Percentiles rank a stretch among this genome's conserved stretches.
phyloP scores from a whole-genome alignment of 2,329 filamentous ascomycete genomes.

The Pseudomassariella vexata region DNA sequence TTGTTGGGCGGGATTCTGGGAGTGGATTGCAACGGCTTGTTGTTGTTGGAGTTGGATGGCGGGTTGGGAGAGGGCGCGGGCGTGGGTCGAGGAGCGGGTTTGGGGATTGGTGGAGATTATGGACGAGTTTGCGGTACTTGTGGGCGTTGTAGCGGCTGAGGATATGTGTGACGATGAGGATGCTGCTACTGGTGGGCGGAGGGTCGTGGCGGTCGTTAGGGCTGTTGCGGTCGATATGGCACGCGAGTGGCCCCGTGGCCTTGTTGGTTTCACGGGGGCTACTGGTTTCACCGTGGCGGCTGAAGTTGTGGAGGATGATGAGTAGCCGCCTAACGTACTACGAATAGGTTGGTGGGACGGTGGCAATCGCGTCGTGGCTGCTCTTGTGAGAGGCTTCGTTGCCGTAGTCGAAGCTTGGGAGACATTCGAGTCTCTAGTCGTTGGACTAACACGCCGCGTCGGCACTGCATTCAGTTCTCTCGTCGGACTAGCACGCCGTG shows the following conservation, averaged over 20 bases:
- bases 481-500: background rate
- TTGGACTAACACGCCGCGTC: constrained; percentile 5
- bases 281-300: too few relatives aligned
- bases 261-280: too few relatives aligned
- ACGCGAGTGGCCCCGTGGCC: constrained; percentile 25
- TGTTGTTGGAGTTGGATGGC: constrained; percentile 2
- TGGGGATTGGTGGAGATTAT: constrained; percentile 11
- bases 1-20: constrained; percentile 5
- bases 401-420: constrained; percentile 8
- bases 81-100: constrained; percentile 16
- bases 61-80: constrained; percentile 9
- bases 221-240: constrained; percentile 30
- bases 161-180: constrained; percentile 1
- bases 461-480: too few relatives aligned
- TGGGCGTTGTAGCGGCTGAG: constrained; percentile 13
- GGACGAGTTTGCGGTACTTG: too few relatives aligned
- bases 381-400: constrained; percentile 18
- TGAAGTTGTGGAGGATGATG: constrained; percentile 13
- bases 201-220: constrained; percentile 17
- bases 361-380: constrained; percentile 18
- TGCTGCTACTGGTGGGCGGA: constrained; percentile 24
- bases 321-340: constrained; percentile 22
- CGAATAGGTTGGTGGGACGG: too few relatives aligned
- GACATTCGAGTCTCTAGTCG: constrained; percentile 6
- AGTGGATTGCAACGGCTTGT: too few relatives aligned